Evolutionary conservation across 768 basidiomycete species (phyloP), one percentile per base, ranked within the genome.

Genomic region (Cyclocybe aegerita): DNA sequence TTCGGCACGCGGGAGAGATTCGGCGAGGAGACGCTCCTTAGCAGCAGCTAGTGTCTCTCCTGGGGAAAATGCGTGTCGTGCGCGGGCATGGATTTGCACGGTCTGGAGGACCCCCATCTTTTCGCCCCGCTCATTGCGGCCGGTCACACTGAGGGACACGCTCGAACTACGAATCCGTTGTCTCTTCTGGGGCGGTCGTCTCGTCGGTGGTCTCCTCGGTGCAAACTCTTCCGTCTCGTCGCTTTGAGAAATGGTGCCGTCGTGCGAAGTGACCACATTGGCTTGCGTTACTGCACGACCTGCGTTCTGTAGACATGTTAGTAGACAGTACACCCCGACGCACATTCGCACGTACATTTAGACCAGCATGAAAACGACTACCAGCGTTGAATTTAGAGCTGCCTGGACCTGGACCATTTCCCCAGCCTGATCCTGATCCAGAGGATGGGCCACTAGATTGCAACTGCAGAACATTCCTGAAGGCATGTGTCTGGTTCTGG

Each of bases 401-500:
- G 2, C 89, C 88, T 43, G 89, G 77, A 38, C 87, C 82, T 46
- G 87, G 67, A 9, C 83, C 80, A 36, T 80, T 76, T 50, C 76
- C 73, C 65, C 72, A 67, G 44, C 66, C 64, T 55, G 84, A 81
- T 57, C 76, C 61, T 49, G 76, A 56, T 60, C 74, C 60, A 23
- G 76, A 69, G 7, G 76, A 72, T 7, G 79, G 70, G 8, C 72
- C 66, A 38, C 79, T 74, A 2, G 80, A 74, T 68, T 84, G 84
- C 12, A 82, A 62, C 62, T 90, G 86, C 49, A 91, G 77, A 48
- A 87, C 90, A 77, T 87, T 92, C 51, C 89, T 75, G 64, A 91
- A 73, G 0, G 87, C 80, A 53, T 84, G 76, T 4, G 75, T 77
- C 65, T 88, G 88, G 54, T 84, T 83, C 58, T 91, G 88, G 49